phyloP scores from a whole-genome alignment of 768 basidiomycete genomes.

The Gyrodon lividus region DNA sequence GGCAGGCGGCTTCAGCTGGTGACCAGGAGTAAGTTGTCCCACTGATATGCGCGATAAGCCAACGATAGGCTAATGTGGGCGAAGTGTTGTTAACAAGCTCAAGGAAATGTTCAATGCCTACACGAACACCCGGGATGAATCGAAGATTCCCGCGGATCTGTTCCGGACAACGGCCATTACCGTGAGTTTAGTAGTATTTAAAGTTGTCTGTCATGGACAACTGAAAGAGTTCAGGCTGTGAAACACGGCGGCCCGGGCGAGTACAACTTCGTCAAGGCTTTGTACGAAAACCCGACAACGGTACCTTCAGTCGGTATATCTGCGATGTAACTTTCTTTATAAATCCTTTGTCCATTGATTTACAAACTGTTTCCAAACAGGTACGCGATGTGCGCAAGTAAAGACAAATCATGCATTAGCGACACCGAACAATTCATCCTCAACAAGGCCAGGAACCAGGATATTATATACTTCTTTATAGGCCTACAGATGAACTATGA shows the following conservation, averaged over 20 bases:
- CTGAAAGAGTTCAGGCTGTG: constrained; percentile 50
- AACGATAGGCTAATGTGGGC: not conserved
- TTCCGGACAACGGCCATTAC: constrained; percentile 51
- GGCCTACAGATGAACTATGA: constrained; percentile 56
- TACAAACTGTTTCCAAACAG: constrained; percentile 34
- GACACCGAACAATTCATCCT: constrained; percentile 64
- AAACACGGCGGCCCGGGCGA: constrained; percentile 71
- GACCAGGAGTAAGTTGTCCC: constrained; percentile 36
- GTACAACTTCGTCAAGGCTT: constrained; percentile 66
- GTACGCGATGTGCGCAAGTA: constrained; percentile 60
- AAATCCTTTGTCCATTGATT: not conserved
- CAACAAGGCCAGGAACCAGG: constrained; percentile 54
- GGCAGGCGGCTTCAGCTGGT: constrained; percentile 47
- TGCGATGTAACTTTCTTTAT: constrained; percentile 53
- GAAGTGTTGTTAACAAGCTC: constrained; percentile 74
- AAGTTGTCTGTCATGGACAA: constrained; percentile 1
- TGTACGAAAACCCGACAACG: constrained; percentile 72
- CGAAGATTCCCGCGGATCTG: constrained; percentile 78
- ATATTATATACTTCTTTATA: constrained; percentile 61
- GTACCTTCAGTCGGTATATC: constrained; percentile 64
- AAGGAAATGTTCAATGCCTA: constrained; percentile 68
- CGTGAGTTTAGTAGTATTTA: constrained; percentile 36
- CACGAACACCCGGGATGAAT: constrained; percentile 70
- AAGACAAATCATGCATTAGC: constrained; percentile 54
- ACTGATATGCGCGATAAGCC: not conserved